A percentile compares a stretch with the other conserved stretches of the same genome.
Conservation (phyloP, 2,329 filamentous ascomycete species). For the Chaetomium strumarium region DNA sequence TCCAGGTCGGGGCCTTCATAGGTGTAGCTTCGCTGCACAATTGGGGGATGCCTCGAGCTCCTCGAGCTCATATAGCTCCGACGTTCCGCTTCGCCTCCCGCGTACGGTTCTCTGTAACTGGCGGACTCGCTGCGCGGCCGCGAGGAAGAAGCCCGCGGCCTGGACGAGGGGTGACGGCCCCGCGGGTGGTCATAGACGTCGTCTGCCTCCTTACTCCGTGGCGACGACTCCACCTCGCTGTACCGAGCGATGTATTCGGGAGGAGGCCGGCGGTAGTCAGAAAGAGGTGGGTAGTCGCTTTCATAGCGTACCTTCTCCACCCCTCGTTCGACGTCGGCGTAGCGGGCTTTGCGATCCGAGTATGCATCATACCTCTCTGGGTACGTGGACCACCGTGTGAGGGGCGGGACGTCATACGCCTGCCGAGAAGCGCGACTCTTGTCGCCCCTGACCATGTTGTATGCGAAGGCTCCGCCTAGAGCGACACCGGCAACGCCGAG, state of each 20-base stretch:
- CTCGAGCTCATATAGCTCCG: slow-evolving; percentile 35
- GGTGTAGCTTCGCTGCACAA: slow-evolving; percentile 29
- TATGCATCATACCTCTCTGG: slow-evolving; percentile 32
- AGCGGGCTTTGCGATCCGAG: slow-evolving; percentile 31
- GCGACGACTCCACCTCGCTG: slow-evolving; percentile 28
- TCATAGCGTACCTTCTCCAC: slow-evolving; percentile 36
- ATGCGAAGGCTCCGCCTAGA: slow-evolving; percentile 61
- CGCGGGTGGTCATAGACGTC: slow-evolving; percentile 36
- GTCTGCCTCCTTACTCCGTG: slow-evolving; percentile 30
- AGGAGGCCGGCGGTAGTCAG: slow-evolving; percentile 33
- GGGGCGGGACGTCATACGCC: slow-evolving; percentile 35
- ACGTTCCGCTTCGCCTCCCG: slow-evolving; percentile 36
- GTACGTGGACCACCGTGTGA: slow-evolving; percentile 42
- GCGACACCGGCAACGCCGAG: slow-evolving; percentile 64
- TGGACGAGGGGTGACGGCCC: slow-evolving; percentile 37
- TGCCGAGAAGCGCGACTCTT: slow-evolving; percentile 35
- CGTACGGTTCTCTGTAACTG: slow-evolving; percentile 32
- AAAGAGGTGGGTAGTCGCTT: slow-evolving; percentile 29
- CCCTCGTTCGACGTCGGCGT: slow-evolving; percentile 34
- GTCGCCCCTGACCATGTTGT: slow-evolving; percentile 63
- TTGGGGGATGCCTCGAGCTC: slow-evolving; percentile 28
- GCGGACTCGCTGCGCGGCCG: slow-evolving; percentile 40
- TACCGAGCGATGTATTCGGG: slow-evolving; percentile 34
- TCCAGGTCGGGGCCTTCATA: slow-evolving; percentile 34
- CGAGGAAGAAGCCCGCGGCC: slow-evolving; percentile 29